Evolutionary conservation across 306 rosid species (phyloP), one percentile per base, ranked within the genome.

Genomic region (Notholithocarpus densiflorus): DNA sequence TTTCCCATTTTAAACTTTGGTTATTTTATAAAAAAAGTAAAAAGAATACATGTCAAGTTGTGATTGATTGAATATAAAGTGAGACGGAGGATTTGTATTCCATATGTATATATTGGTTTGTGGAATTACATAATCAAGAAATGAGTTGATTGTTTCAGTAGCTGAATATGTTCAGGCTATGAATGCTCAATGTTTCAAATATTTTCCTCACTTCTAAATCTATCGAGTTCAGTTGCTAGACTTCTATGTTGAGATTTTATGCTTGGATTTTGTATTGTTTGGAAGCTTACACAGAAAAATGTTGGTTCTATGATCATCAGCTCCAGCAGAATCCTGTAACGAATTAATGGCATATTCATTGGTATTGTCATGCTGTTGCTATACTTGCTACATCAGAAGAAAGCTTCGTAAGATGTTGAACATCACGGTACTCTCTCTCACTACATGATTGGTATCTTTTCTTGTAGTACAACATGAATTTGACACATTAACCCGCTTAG

Each of bases 281-380:
- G 37, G 53, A 56, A 74, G 51, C 80, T 75, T 64, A 40, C 53
- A 20, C 56, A 10, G 34, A 79, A 26, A 23, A 9, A 54, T 5
- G 48, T 9, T 75, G 7, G 75, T 73, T 84, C 45, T 32, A 13
- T 64, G 14, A 5, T 83, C 80, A 82, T 68, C 94, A 92, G 97
- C 98, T 78, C 81, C 97, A 5, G 90, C 79, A 51, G 98, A 95
- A 80, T 97, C 96, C 61, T 96, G 97, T 75, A 96, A 93, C 62
- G 98, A 96, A 43, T 83, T 93, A 89, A 91, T 96, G 98, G 99
- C 97, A 24, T 96, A 96, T 90, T 88, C 99, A 0, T 84, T 96
- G 84, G 75, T 96, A 61, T 71, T 93, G 84, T 93, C 98, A 15
- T 96, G 98, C 81, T 96, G 98, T 86, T 96, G 99, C 88, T 93